These are phyloP conservation scores for Fraxinus baroniana DNA, from an alignment of 305 asterid species.

Conservation along the genomic window DNA sequence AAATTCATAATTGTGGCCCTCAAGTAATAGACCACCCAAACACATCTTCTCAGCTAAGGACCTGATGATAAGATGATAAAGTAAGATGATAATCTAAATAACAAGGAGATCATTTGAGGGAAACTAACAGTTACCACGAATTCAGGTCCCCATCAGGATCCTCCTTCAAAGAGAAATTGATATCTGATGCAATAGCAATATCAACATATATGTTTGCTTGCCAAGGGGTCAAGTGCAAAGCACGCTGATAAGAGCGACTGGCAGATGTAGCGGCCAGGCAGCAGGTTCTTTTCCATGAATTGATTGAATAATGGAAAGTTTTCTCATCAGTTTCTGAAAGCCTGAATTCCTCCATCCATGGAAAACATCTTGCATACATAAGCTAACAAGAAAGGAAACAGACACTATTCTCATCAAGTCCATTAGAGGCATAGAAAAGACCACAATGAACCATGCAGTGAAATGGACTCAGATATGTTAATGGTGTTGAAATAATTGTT, in stretches of 20 bases:
- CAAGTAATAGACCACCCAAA: constrained; percentile 73
- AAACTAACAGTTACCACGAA: constrained; percentile 46
- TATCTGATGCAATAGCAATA: constrained; percentile 73
- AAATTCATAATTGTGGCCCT: constrained; percentile 83
- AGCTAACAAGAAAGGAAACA: constrained; percentile 55
- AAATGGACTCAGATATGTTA: constrained; percentile 8
- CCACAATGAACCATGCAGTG: not conserved
- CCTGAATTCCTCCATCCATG: constrained; percentile 70
- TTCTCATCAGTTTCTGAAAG: constrained; percentile 44
- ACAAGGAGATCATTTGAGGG: constrained; percentile 17
- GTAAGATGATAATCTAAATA: constrained; percentile 30
- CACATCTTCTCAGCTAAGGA: constrained; percentile 92
- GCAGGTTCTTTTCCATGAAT: constrained; percentile 72
- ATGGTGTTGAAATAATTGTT: constrained; percentile 3
- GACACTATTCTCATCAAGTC: constrained; percentile 24
- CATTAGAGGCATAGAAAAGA: constrained; percentile 12
- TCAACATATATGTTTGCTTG: constrained; percentile 77
- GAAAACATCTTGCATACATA: constrained; percentile 79
- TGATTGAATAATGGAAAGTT: constrained; percentile 63
- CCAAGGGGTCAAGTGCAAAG: constrained; percentile 93
- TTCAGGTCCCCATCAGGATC: constrained; percentile 37
- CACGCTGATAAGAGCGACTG: constrained; percentile 78
- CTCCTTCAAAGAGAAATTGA: constrained; percentile 57
- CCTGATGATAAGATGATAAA: constrained; percentile 49
- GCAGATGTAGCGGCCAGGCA: constrained; percentile 69